Base-by-base conservation (phyloP, 805 yeast species). In the Yamadazyma paraphyllophila region DNA sequence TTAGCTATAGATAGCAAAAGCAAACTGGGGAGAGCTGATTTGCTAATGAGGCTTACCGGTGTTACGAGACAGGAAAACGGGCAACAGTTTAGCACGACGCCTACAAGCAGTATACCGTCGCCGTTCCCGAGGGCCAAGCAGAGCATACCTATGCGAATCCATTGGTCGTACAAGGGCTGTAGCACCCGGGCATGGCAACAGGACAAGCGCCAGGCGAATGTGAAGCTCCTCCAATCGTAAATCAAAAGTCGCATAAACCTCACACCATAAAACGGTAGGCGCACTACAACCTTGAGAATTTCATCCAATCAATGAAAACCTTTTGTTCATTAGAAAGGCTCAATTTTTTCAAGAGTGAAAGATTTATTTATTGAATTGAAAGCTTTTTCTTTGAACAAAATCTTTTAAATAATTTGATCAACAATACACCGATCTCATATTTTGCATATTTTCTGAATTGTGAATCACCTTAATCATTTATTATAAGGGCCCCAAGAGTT, bases 301-400 rank as follows among this genome's bases (percentile, higher is more conserved):
- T 39, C 42, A 45, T 45, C 60, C 60, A 56, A 56, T 56, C 49
- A 56, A 49, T 54, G 60, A 43, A 43, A 46, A 49, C 51, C 57
- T 51, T 53, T 53, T 55, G 52, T 53, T 55, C 60, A 53, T 56
- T 56, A 54, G 52, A 50, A 36, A 39, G 38, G 45, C 45, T 42
- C 45, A 27, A 41, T 41, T 42, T 42, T 41, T 42, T 42, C 34
- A 32, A 30, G 36, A 24, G 35, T 32, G 36, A 32, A 32, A 40
- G 41, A 29, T 39, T 35, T 41, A 34, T 34, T 41, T 27, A 27
- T 41, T 41, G 44, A 34, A 41, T 41, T 30, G 27, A 30, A 41
- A 27, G 26, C 39, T 41, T 41, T 41, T 41, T 41, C 37, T 26
- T n/a, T 27, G 17, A 6, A 40, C 27, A 27, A 40, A 40, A 40